Conservation (phyloP, 352 stramenopile genomes). For the Phytophthora podocarpi region DNA sequence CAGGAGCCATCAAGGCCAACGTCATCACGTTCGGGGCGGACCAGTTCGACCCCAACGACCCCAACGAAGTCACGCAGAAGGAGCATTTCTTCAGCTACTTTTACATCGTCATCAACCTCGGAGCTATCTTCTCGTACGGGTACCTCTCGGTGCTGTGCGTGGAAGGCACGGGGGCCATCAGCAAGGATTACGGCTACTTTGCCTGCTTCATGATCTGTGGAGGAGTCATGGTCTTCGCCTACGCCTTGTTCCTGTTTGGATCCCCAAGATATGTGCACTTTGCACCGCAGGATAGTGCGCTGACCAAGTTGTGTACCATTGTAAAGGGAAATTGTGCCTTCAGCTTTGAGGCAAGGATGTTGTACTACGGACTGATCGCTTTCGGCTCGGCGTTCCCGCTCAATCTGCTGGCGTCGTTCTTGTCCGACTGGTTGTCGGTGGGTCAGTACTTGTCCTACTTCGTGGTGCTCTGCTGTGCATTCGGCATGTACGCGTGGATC, state of each 20-base stretch:
- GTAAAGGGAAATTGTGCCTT: slow-evolving; percentile 79
- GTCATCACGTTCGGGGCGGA: slow-evolving; percentile 88
- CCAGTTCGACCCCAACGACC: slow-evolving; percentile 87
- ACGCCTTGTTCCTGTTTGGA: slow-evolving; percentile 67
- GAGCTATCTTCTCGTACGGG: slow-evolving; percentile 91
- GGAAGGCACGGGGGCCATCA: slow-evolving; percentile 75
- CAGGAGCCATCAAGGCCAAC: slow-evolving; percentile 87
- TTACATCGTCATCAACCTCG: slow-evolving; percentile 93
- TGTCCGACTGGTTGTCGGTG: slow-evolving; percentile 52
- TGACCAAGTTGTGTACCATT: slow-evolving; percentile 78
- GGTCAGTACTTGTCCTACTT: slow-evolving; percentile 81
- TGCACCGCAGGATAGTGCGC: slow-evolving; percentile 68
- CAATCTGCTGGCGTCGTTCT: slow-evolving; percentile 80
- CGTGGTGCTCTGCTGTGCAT: slow-evolving; percentile 63
- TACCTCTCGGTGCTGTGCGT: slow-evolving; percentile 91
- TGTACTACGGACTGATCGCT: slow-evolving; percentile 76
- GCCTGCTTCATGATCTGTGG: slow-evolving; percentile 85
- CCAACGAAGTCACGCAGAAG: slow-evolving; percentile 80
- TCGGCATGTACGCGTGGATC: slow-evolving; percentile 87
- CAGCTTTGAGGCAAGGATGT: slow-evolving; percentile 78
- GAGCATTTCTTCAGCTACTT: slow-evolving; percentile 93
- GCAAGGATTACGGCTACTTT: slow-evolving; percentile 89
- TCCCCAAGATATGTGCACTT: slow-evolving; percentile 77
- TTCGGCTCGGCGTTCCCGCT: slow-evolving; percentile 68
- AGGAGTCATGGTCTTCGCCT: slow-evolving; percentile 84